Evolutionary conservation across 305 asterid species (phyloP).

Genomic region (Ajuga reptans): DNA sequence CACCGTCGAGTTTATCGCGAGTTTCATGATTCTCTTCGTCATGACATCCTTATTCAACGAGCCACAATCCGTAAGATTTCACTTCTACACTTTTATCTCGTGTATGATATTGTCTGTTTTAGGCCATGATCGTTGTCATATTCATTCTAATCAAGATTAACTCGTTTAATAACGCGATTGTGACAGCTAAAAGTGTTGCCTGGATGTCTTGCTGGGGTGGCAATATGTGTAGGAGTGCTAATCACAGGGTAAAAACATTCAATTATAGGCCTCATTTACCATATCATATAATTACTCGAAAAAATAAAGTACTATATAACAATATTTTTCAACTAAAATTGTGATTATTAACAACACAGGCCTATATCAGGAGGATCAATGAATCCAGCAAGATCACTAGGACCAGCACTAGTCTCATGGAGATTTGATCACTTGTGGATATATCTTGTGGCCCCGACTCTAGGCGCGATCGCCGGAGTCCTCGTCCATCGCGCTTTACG

Average conservation of each 20-base stretch:
- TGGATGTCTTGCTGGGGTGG: slow-evolving; percentile 63
- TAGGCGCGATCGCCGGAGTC: slow-evolving; percentile 67
- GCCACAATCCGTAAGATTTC: slow-evolving; percentile 40
- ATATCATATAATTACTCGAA: background rate
- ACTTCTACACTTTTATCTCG: background rate
- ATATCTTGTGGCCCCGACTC: slow-evolving; percentile 61
- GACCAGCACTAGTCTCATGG: slow-evolving; percentile 78
- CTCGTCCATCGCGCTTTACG: slow-evolving; percentile 51
- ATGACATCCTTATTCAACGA: slow-evolving; percentile 50
- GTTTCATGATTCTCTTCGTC: slow-evolving; percentile 58
- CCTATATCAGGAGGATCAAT: slow-evolving; percentile 87
- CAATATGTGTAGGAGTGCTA: slow-evolving; percentile 73
- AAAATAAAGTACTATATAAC: too few relatives aligned
- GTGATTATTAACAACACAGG: slow-evolving; percentile 22
- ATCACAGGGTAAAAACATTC: slow-evolving; percentile 50
- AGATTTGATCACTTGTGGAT: slow-evolving; percentile 59
- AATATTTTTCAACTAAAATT: background rate
- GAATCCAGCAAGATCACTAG: slow-evolving; percentile 92
- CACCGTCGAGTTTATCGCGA: slow-evolving; percentile 59
- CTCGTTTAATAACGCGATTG: too few relatives aligned
- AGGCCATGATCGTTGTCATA: background rate
- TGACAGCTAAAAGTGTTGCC: slow-evolving; percentile 45
- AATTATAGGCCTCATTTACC: background rate
- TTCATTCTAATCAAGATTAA: too few relatives aligned
- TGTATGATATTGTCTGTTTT: background rate